phyloP scores from a whole-genome alignment of 352 stramenopile species.

The Pythium chondricola region DNA sequence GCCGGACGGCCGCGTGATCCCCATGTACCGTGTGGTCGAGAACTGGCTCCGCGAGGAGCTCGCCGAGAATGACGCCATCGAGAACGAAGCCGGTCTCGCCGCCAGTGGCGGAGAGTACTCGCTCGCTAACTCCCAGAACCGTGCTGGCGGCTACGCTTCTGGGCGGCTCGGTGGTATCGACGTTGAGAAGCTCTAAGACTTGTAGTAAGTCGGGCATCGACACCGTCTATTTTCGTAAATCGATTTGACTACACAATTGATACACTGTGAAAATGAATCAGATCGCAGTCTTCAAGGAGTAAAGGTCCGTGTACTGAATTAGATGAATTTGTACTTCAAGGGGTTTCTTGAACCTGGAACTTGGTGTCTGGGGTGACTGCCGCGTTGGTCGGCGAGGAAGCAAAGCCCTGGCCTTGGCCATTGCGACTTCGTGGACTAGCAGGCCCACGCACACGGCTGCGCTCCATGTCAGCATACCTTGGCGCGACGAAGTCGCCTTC shows the following conservation, averaged over 20 bases:
- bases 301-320: no score
- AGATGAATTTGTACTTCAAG: no score
- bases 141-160: conserved; percentile 61
- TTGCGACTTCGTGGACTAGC: background rate
- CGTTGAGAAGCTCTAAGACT: conserved; percentile 20
- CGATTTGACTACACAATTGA: no score
- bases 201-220: background rate
- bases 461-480: conserved; percentile 5
- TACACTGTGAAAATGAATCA: no score
- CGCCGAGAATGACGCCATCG: conserved; percentile 63
- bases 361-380: no score
- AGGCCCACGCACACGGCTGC: background rate
- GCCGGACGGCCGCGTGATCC: conserved; percentile 45
- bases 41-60: conserved; percentile 91
- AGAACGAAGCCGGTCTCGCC: conserved; percentile 42
- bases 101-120: conserved; percentile 31
- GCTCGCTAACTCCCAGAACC: conserved; percentile 69
- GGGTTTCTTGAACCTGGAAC: no score
- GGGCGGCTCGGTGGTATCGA: conserved; percentile 63
- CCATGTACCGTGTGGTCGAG: conserved; percentile 91
- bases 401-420: no score
- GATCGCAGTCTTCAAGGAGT: no score
- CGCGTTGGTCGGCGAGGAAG: no score
- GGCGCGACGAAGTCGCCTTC: conserved; percentile 12
- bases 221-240: background rate